Evolutionary conservation across 345 rosid genomes (phyloP).

Genomic region (Populus nigra): DNA sequence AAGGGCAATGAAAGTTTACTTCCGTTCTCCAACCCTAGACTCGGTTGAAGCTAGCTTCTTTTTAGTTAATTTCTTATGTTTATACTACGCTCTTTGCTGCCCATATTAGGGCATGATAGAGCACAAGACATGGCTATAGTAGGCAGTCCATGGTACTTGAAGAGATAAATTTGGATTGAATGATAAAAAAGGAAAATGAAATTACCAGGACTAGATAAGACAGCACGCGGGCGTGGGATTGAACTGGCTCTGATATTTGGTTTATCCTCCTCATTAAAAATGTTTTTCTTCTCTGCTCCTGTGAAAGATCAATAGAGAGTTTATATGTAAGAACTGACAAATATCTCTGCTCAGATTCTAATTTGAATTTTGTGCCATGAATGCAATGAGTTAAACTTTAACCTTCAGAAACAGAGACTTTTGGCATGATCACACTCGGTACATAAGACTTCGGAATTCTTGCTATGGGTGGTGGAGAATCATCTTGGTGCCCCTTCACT

Average conservation of each 20-base stretch:
- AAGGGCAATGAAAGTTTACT: not conserved
- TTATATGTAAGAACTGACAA: not conserved
- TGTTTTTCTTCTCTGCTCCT: constrained; percentile 32
- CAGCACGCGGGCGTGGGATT: constrained; percentile 65
- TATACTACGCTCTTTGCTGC: not conserved
- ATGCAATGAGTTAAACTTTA: not conserved
- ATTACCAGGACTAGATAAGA: constrained; percentile 66
- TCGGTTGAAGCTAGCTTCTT: not conserved
- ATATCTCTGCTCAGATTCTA: not conserved
- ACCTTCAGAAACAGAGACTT: constrained; percentile 32
- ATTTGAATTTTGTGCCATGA: not conserved
- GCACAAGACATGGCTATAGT: not conserved
- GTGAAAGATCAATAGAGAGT: constrained; percentile 12
- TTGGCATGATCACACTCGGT: constrained; percentile 18
- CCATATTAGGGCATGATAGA: not conserved
- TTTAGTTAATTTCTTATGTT: not conserved
- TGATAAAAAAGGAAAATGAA: not conserved
- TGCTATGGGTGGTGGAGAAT: constrained; percentile 30
- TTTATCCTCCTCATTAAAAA: constrained; percentile 32
- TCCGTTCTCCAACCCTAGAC: not conserved
- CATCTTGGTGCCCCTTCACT: constrained; percentile 40
- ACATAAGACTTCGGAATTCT: constrained; percentile 37
- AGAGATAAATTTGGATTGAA: not conserved
- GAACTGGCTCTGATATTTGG: constrained; percentile 48
- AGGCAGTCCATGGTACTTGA: not conserved